phyloP scores from a whole-genome alignment of 2,329 filamentous ascomycete genomes.

The Penicillium sp. region DNA sequence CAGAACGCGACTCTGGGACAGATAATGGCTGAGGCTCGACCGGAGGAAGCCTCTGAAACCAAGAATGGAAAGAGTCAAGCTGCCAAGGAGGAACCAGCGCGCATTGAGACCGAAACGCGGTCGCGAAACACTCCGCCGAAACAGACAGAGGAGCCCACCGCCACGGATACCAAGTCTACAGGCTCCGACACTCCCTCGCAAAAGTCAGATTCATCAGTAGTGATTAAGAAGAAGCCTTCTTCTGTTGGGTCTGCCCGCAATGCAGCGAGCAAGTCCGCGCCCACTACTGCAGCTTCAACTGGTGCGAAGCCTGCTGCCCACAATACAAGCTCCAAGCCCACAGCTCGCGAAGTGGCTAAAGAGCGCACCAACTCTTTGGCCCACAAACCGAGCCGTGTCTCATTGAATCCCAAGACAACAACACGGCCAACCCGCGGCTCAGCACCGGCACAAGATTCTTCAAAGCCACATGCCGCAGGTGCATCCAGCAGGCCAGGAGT shows the following conservation, averaged over 20 bases:
- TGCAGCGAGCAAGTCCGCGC: constrained; percentile 13
- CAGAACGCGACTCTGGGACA: constrained; percentile 15
- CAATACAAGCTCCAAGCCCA: constrained; percentile 15
- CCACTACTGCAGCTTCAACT: constrained; percentile 8
- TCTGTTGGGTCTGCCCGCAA: constrained; percentile 24
- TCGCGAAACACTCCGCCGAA: constrained; percentile 12
- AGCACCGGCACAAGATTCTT: constrained; percentile 24
- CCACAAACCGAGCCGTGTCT: constrained; percentile 28
- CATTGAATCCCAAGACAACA: constrained; percentile 26
- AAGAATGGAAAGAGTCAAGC: constrained; percentile 3
- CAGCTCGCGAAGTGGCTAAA: constrained; percentile 28
- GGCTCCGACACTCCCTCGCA: constrained; percentile 8
- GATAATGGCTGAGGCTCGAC: constrained; percentile 7
- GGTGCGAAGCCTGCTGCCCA: constrained; percentile 17
- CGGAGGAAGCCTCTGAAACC: constrained; percentile 4
- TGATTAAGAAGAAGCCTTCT: constrained; percentile 27
- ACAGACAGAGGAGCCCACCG: constrained; percentile 15
- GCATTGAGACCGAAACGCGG: constrained; percentile 1
- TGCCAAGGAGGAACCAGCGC: constrained; percentile 9
- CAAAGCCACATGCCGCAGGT: constrained; percentile 20
- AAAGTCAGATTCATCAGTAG: constrained; percentile 19
- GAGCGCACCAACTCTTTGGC: constrained; percentile 22
- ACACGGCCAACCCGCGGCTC: constrained; percentile 23
- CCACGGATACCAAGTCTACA: constrained; percentile 3
- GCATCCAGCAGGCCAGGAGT: constrained; percentile 25